Percentiles rank a stretch among this genome's conserved stretches.
Conservation (phyloP, 2,329 filamentous ascomycete genomes). For the Ceratocystis albifundus region DNA sequence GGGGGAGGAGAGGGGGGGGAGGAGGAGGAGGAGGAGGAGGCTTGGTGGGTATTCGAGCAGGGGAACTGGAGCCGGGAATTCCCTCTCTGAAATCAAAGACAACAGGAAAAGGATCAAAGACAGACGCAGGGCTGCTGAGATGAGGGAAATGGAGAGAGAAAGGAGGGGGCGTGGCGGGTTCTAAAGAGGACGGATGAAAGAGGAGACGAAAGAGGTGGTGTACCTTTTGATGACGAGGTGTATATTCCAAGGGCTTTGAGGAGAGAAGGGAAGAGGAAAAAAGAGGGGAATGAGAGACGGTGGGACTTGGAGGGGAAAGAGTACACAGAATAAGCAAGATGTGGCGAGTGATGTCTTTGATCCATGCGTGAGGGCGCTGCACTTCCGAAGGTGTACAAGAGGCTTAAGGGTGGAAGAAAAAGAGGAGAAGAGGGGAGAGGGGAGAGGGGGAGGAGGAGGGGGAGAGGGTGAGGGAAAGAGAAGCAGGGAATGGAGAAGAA, state of each 20-base stretch:
- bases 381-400: conserved; percentile 9
- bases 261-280: background rate
- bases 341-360: conserved; percentile 18
- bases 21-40: no score
- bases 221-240: background rate
- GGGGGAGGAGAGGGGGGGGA: no score
- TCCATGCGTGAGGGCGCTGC: conserved; percentile 12
- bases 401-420: background rate
- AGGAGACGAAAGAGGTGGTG: background rate
- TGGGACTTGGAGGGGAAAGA: conserved; percentile 1
- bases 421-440: conserved; percentile 1
- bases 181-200: background rate
- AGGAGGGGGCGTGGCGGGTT: background rate
- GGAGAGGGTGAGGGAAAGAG: no score
- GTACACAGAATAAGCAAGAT: conserved; percentile 15
- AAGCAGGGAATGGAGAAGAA: no score
- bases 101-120: conserved; percentile 1
- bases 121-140: background rate
- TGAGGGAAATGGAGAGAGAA: background rate
- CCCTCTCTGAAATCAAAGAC: background rate
- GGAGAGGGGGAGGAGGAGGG: background rate
- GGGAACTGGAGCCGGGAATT: conserved; percentile 3
- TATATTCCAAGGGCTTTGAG: background rate
- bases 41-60: background rate
- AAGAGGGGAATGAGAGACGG: background rate